phyloP scores from a whole-genome alignment of 805 yeast species.

The Isabelozyma pseudorhagii region DNA sequence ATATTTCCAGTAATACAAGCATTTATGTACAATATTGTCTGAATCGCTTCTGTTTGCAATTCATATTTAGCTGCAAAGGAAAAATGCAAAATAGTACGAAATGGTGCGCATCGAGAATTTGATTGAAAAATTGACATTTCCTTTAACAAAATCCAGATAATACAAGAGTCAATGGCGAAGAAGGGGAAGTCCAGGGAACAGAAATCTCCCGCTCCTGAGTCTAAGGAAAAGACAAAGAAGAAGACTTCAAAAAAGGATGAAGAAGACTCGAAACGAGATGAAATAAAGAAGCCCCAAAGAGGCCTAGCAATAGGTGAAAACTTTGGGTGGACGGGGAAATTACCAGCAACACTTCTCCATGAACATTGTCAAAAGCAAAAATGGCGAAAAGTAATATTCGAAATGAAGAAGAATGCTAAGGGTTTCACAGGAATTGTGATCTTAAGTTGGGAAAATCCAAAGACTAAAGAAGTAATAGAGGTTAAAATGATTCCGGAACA shows the following conservation, averaged over 20 bases:
- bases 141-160: no score
- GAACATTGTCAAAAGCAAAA: slow-evolving; percentile 85
- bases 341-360: slow-evolving; percentile 81
- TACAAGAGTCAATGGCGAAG: slow-evolving; percentile 8
- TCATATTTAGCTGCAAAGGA: no score
- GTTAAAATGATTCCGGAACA: slow-evolving; percentile 53
- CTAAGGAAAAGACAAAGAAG: slow-evolving; percentile 3
- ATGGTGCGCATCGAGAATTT: no score
- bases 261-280: slow-evolving; percentile 2
- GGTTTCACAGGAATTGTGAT: slow-evolving; percentile 68
- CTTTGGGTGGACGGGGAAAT: slow-evolving; percentile 90
- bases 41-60: no score
- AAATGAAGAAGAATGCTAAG: slow-evolving; percentile 45
- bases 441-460: slow-evolving; percentile 74
- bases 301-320: slow-evolving; percentile 50
- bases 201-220: background rate
- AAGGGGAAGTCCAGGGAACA: slow-evolving; percentile 9
- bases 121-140: no score
- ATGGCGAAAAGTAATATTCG: slow-evolving; percentile 85
- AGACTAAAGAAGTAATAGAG: slow-evolving; percentile 63
- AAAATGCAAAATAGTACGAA: no score
- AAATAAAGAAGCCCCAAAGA: slow-evolving; percentile 31
- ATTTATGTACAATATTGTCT: no score
- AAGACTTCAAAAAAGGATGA: slow-evolving; percentile 4
- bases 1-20: no score